phyloP scores from a whole-genome alignment of 2,329 filamentous ascomycete genomes.

The Xylaria sp. region DNA sequence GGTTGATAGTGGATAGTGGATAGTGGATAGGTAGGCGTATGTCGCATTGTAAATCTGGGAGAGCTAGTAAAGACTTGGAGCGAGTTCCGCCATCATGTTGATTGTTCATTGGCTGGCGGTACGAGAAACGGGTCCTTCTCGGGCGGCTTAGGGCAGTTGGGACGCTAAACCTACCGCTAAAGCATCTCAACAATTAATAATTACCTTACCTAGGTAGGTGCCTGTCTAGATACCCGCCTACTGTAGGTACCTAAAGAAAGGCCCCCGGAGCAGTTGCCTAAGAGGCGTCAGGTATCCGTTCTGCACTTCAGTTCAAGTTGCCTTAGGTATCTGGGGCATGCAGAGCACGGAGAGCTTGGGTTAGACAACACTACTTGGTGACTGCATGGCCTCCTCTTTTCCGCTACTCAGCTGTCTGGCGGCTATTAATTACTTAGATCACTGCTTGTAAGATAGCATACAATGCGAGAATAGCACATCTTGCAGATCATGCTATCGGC shows the following conservation, averaged over 20 bases:
- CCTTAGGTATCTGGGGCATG: too few relatives aligned
- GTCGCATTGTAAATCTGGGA: too few relatives aligned
- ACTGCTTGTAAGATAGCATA: background rate
- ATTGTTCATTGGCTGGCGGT: constrained; percentile 29
- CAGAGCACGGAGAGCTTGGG: too few relatives aligned
- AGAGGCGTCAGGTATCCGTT: background rate
- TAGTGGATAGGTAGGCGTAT: too few relatives aligned
- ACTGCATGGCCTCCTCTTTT: background rate
- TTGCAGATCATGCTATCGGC: background rate
- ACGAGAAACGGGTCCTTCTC: constrained; percentile 13
- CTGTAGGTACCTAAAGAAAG: too few relatives aligned
- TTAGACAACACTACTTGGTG: background rate
- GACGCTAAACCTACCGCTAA: constrained; percentile 5
- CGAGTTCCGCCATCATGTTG: background rate
- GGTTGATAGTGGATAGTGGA: background rate
- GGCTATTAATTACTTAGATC: background rate
- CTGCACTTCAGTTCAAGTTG: background rate
- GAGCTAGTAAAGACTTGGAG: background rate
- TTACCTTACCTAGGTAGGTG: background rate
- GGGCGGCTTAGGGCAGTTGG: background rate
- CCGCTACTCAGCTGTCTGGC: background rate
- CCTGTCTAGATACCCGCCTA: too few relatives aligned
- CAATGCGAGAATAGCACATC: background rate
- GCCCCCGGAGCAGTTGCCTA: too few relatives aligned
- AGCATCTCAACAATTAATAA: background rate